Base-by-base conservation (phyloP, 768 basidiomycete species). In the Tremella yokohamensis region DNA sequence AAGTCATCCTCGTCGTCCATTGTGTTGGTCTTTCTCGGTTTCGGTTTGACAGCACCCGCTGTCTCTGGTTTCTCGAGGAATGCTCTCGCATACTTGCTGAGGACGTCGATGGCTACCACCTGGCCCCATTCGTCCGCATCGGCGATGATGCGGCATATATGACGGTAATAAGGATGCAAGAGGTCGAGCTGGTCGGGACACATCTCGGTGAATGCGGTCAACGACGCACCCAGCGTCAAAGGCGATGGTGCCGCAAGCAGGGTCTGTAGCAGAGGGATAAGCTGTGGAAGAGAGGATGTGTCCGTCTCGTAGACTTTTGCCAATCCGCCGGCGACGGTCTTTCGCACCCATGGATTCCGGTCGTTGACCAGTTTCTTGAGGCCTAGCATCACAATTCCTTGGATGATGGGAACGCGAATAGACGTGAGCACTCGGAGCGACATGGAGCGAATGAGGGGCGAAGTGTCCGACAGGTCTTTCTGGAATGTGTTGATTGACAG, bases 61-160 rank as follows among this genome's bases (percentile, higher is more conserved):
- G 34, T 44, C 39, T 73, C 70, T 2, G 77, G 76, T 52, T 72
- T 72, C 51, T 75, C 82, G 29, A 96, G 80, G 90, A 94, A 93
- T 0, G 82, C 83, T 51, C 93, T 79, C 2, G 84, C 88, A 72
- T 99, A 99, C 58, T 88, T 80, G 55, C 85, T 77, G 29, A 99
- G 81, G 13, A 98, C 80, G 44, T 86, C 82, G 60, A 94, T 80
- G 18, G 91, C 76, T 47, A 86, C 83, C 6, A 87, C 83, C 75
- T 97, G 96, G 0, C 91, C 92, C 96, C 96, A 99, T 74, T 96
- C 94, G 67, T 99, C 96, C 3, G 87, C 85, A 67, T 99, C 92
- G 34, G 90, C 82, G 1, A 98, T 79, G n/a, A 88, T 79, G 42
- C 82, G 81, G 71, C 91, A 96, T 26, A 92, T 79, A 24, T 89